Percentiles rank a stretch among this genome's conserved stretches.
phyloP scores from a whole-genome alignment of 352 stramenopile genomes.

The Pythium plurisporium region DNA sequence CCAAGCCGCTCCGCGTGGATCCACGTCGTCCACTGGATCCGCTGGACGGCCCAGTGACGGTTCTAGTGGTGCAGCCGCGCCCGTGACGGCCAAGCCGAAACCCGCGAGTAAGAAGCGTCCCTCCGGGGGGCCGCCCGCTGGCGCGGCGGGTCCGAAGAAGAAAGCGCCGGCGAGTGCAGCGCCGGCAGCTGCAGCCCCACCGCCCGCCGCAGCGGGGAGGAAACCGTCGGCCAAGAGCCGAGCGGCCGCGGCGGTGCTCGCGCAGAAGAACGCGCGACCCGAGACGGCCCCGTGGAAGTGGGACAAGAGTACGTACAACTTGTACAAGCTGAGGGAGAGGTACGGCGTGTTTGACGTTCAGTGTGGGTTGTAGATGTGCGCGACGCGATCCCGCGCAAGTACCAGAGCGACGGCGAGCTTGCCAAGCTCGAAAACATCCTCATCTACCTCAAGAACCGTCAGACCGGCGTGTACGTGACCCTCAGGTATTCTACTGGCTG shows the following conservation, averaged over 20 bases:
- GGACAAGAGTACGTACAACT: slow-evolving; percentile 72
- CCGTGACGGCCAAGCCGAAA: neutral
- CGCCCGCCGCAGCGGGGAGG: slow-evolving; percentile 1
- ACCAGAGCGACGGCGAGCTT: slow-evolving; percentile 70
- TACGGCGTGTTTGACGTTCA: too few relatives aligned
- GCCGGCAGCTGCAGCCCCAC: too few relatives aligned
- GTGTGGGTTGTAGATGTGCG: slow-evolving; percentile 39
- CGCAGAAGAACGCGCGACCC: slow-evolving; percentile 27
- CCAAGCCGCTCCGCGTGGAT: neutral
- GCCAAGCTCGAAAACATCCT: slow-evolving; percentile 86
- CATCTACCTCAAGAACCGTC: slow-evolving; percentile 80
- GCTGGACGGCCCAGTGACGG: slow-evolving; percentile 3
- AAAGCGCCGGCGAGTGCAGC: slow-evolving; percentile 7
- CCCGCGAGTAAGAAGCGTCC: slow-evolving; percentile 12
- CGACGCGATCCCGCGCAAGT: slow-evolving; percentile 81
- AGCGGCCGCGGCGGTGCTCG: slow-evolving; percentile 5
- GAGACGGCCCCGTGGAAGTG: slow-evolving; percentile 61
- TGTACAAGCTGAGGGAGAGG: neutral
- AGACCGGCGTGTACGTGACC: slow-evolving; percentile 62
- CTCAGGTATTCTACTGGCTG: too few relatives aligned
- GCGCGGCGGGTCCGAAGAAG: slow-evolving; percentile 7
- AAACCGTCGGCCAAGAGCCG: slow-evolving; percentile 12
- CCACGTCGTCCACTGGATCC: slow-evolving; percentile 4
- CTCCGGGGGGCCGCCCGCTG: neutral
- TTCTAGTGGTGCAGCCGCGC: neutral